Conservation (phyloP, 202 grass and related monocot species). For the Sporobolus alterniflorus region DNA sequence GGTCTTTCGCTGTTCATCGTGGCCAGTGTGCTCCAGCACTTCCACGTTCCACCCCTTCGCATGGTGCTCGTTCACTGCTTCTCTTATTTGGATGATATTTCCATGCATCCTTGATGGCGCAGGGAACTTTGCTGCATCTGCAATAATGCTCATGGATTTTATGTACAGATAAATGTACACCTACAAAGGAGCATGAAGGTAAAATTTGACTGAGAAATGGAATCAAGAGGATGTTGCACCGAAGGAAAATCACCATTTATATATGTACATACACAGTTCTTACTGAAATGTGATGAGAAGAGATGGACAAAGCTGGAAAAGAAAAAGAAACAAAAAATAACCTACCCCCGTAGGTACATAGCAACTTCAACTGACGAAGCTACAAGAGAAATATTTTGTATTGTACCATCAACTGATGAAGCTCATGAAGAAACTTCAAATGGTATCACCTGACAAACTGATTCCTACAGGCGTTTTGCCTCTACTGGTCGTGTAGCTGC, state of each 20-base stretch:
- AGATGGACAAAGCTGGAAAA: constrained; percentile 46
- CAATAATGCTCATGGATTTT: constrained; percentile 6
- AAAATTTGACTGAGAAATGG: background rate
- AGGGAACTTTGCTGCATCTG: background rate
- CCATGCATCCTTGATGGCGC: background rate
- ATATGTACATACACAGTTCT: constrained; percentile 84
- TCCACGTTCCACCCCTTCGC: constrained; percentile 11
- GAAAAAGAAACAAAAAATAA: constrained; percentile 30
- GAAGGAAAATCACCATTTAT: constrained; percentile 75
- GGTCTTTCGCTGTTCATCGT: constrained; percentile 69
- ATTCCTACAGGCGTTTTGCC: constrained; percentile 50
- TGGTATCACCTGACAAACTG: constrained; percentile 40
- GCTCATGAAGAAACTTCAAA: constrained; percentile 40
- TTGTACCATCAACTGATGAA: constrained; percentile 47
- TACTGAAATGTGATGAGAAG: constrained; percentile 43
- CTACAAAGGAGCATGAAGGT: background rate
- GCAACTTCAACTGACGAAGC: constrained; percentile 53
- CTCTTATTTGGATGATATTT: constrained; percentile 41
- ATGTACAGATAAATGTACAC: background rate
- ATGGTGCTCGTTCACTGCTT: constrained; percentile 38
- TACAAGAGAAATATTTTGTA: constrained; percentile 64
- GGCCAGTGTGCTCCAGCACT: constrained; percentile 41
- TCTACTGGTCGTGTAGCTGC: constrained; percentile 30
- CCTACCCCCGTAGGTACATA: constrained; percentile 77
- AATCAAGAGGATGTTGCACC: constrained; percentile 4